Base-by-base conservation (phyloP, 352 stramenopile genomes). In the Globisporangium heterothallicum region DNA sequence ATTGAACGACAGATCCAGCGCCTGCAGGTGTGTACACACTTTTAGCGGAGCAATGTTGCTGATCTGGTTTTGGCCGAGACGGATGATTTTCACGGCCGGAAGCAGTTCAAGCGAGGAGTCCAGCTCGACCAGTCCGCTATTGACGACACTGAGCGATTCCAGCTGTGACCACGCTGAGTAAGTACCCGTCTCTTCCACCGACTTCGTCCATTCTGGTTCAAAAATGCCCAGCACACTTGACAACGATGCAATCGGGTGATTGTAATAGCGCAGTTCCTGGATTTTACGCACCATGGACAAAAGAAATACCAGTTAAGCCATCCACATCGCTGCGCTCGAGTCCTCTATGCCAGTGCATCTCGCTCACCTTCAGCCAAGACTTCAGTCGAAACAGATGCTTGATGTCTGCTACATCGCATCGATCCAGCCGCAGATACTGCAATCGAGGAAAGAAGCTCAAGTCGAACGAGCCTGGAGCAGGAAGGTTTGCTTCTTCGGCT, bases 391-490 rank as follows among this genome's bases (percentile, higher is more conserved):
- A 27, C 43, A 59, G 8, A 30, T 56, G 42, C 40, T 38, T 38
- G 13, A 64, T 41, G 19, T 50, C 45, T 8, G 6, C n/a, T 8
- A 52, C 16, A 14, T 36, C 24, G 14, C 43, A 60, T 6, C 12
- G 9, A 24, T 64, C 52, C 16, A 64, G 27, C 12, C 42, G 45
- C 19, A 64, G 27, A 21, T 61, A 29, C 38, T 64, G 58, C 14
- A 64, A 10, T 6, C 44, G 41, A 14, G 58, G 58, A 22, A 64
- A 64, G 40, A 56, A 27, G n/a, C 43, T 36, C n/a, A 64, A n/a
- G 35, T 64, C 58, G 52, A 59, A 60, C 13, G 47, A 26, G 6
- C 29, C 21, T 2, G 58, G 58, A 16, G 40, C 43, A 7, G 29
- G 13, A 6, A 64, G 18, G 30, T 48, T 52, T 21, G 36, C 19